Evolutionary conservation across 176 grass and related monocot species (phyloP), one percentile per base, ranked within the genome.

Genomic region (Lolium multiflorum): DNA sequence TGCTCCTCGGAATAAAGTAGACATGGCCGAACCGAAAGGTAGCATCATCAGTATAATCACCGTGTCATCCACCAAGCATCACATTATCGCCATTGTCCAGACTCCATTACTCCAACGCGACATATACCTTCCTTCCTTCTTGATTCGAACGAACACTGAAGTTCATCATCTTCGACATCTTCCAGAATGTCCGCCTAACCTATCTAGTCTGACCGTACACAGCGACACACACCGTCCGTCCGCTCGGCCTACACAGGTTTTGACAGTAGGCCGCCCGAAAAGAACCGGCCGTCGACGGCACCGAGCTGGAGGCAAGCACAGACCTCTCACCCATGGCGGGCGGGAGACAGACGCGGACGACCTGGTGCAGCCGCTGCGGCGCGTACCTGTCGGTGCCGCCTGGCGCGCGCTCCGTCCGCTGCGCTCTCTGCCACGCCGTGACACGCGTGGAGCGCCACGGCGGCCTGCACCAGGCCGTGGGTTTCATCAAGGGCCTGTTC

Each of bases 401-500:
- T 16, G 80, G 25, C 2, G 76, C 87, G 43, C 81, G 85, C 58
- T 87, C 85, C 66, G 76, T 98, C 26, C 71, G 87, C 43, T 98
- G 95, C 86, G 25, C 93, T 52, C 69, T 90, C 25, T 95, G 95
- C 89, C 76, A 31, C 68, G 11, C 67, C 70, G 47, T 79, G 43
- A 91, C 87, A 77, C 77, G 74, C 82, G 82, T 95, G n/a, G 80
- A 92, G 60, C 65, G 20, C 15, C 15, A 78, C 13, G 81, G 91
- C 46, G 90, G 62, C 58, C 18, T 85, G 47, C 82, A 39, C 58
- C 58, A 18, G 17, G 84, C 93, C 17, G 77, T 83, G 11, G 91
- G 93, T 11, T 92, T 95, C 69, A 48, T 98, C 76, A 95, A 68
- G 82, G 92, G 89, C 24, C 67, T 93, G 39, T 28, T 82, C 85